Evolutionary conservation across 345 rosid species (phyloP), one percentile per base, ranked within the genome.

Genomic region (Anacardium occidentale): DNA sequence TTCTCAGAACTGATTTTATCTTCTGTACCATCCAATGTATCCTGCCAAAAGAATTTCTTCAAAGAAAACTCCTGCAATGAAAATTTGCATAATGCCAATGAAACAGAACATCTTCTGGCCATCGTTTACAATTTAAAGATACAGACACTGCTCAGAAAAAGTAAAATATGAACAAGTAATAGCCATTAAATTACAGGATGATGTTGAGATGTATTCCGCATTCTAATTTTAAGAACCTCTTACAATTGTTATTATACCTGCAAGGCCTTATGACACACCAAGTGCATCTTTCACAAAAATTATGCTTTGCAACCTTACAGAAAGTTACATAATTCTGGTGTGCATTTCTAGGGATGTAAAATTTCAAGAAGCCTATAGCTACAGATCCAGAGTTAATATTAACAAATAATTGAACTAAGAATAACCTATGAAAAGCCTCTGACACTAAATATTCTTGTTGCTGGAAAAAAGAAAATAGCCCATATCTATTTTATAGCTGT

Each of bases 41-140:
- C 80, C 78, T 62, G 78, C 79, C 77, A 78, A 81, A 86, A 80
- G 74, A 86, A 80, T 76, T 62, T 57, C 53, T 61, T 71, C 62
- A 50, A 67, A 68, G 64, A 64, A 84, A 67, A 62, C 53, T 60
- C 80, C 86, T 83, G 82, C 70, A 74, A 62, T 45, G 17, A 40
- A 64, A n/a, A n/a, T 56, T 45, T 9, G 5, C 14, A 17, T 0
- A 47, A 65, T 2, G 21, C 15, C 58, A 2, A 29, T 26, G 58
- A 63, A 63, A 63, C 29, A 12, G 5, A 18, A 9, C 25, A 3
- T 25, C 25, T 29, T 51, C 0, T 13, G 17, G 21, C 1, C 50
- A 14, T 10, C 40, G 13, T 13, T 14, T 37, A 7, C 8, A 7
- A 37, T 37, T 37, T 9, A 37, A 6, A 37, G 1, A 37, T 37